Base-by-base conservation (phyloP, 495 filamentous ascomycete genomes). In the Penicillium fimorum region DNA sequence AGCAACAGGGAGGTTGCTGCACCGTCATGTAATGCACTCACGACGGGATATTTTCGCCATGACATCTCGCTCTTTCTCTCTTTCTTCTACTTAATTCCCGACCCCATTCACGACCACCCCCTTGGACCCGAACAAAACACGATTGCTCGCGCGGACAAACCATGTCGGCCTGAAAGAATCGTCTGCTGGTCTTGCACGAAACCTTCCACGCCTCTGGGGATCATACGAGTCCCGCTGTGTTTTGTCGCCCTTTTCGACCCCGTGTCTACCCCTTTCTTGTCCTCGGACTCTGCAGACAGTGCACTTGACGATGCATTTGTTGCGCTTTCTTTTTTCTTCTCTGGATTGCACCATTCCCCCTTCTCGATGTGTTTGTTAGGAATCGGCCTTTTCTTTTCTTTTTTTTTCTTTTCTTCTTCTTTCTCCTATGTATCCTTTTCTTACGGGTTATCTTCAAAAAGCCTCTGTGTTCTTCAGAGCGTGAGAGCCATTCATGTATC, bases 1-100 rank as follows among this genome's bases (percentile, higher is more conserved):
- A 91, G 76, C 90, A 94, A 70, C 87, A 79, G 64, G 87, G 82
- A 68, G 87, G 89, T 61, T 98, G 94, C 84, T 98, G 95, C 77
- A 81, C 87, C 56, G 85, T 97, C 67, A 96, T 96, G 92, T 96
- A 88, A 81, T 68, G 70, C 60, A 46, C 58, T 70, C 62, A 74
- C 69, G 73, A 70, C 57, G 60, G 57, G 56, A 62, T 33, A 5
- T 62, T 55, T 57, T 69, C 68, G 70, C 70, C 62, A 75, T 67
- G 73, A 74, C 65, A 59, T 64, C 58, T 55, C 56, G 60, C 60
- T 65, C 57, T 48, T 60, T 44, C 63, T 52, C 52, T 37, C 27
- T 52, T 50, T 33, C 52, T 56, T 47, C 53, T 53, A 50, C 53
- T 61, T 67, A 65, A 65, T 67, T 60, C 60, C 58, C 47, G 62